phyloP scores from a whole-genome alignment of 208 protist genomes.

The Wallacemonas sp. region DNA sequence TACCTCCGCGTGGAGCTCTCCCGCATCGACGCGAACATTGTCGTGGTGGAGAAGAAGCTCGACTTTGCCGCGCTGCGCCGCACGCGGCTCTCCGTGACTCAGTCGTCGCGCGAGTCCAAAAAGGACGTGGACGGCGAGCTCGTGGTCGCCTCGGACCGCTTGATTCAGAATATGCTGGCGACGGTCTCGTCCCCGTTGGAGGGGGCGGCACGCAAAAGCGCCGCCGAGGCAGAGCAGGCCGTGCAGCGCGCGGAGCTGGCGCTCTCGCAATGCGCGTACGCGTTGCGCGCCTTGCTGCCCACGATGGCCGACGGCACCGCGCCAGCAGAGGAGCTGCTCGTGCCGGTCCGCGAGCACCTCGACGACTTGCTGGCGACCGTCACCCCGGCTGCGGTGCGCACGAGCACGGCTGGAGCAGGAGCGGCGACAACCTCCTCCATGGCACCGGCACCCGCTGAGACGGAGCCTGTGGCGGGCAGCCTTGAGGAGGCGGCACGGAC shows the following conservation, averaged over 20 bases:
- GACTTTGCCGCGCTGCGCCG: constrained; percentile 64
- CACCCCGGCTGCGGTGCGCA: not conserved
- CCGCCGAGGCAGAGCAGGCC: constrained; percentile 26
- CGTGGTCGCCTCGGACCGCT: constrained; percentile 50
- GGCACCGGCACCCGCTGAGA: too few species aligned
- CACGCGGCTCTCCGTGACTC: constrained; percentile 69
- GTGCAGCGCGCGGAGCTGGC: constrained; percentile 30
- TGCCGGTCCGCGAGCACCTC: not conserved
- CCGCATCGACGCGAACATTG: constrained; percentile 80
- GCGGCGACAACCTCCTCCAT: too few species aligned
- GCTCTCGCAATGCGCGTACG: constrained; percentile 25
- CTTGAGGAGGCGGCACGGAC: constrained; percentile 11
- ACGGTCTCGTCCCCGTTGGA: constrained; percentile 52
- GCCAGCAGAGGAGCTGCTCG: constrained; percentile 9
- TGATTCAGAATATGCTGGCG: constrained; percentile 58
- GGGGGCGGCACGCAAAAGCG: constrained; percentile 48
- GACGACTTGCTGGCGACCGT: constrained; percentile 4
- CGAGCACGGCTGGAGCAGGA: not conserved
- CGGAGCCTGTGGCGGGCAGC: constrained; percentile 3
- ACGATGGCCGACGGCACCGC: constrained; percentile 8
- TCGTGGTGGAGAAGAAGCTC: constrained; percentile 76
- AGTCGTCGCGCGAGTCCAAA: constrained; percentile 84
- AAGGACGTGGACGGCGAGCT: constrained; percentile 79
- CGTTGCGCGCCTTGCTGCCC: constrained; percentile 1
- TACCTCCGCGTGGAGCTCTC: constrained; percentile 75